phyloP scores from a whole-genome alignment of 768 basidiomycete species.

The Boletellus ananas region DNA sequence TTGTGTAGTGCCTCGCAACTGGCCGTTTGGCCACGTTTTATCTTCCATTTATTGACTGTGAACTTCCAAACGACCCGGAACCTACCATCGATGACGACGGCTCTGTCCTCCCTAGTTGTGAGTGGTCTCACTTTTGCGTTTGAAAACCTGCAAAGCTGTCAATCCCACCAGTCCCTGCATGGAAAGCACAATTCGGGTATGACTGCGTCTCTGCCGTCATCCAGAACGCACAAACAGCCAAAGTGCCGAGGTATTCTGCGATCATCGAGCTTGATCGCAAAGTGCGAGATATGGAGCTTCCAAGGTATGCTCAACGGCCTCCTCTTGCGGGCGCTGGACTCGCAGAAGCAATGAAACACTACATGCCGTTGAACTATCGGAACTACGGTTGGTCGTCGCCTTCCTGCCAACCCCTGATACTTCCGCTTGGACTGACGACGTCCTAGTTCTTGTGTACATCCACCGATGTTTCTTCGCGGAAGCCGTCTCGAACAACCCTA shows the following conservation, averaged over 20 bases:
- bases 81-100: slow-evolving; percentile 58
- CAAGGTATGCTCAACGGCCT: slow-evolving; percentile 53
- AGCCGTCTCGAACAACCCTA: slow-evolving; percentile 59
- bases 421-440: background rate
- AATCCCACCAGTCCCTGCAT: slow-evolving; percentile 49
- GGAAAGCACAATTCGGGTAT: slow-evolving; percentile 67
- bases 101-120: slow-evolving; percentile 55
- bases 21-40: slow-evolving; percentile 68
- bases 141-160: background rate
- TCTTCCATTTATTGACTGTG: slow-evolving; percentile 69
- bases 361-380: slow-evolving; percentile 72
- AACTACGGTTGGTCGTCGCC: slow-evolving; percentile 50
- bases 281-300: slow-evolving; percentile 64
- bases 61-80: slow-evolving; percentile 59
- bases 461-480: slow-evolving; percentile 77
- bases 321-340: slow-evolving; percentile 50
- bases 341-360: slow-evolving; percentile 64
- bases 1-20: slow-evolving; percentile 58
- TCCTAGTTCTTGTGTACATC: slow-evolving; percentile 62
- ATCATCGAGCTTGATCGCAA: slow-evolving; percentile 64
- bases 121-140: slow-evolving; percentile 21
- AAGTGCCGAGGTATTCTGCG: slow-evolving; percentile 56
- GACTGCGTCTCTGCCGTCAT: slow-evolving; percentile 67
- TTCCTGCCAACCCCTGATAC: background rate
- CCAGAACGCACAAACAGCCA: slow-evolving; percentile 62